Percentiles rank a stretch among this genome's conserved stretches.
phyloP scores from a whole-genome alignment of 139 green algal species.

The Micractinium sp. region DNA sequence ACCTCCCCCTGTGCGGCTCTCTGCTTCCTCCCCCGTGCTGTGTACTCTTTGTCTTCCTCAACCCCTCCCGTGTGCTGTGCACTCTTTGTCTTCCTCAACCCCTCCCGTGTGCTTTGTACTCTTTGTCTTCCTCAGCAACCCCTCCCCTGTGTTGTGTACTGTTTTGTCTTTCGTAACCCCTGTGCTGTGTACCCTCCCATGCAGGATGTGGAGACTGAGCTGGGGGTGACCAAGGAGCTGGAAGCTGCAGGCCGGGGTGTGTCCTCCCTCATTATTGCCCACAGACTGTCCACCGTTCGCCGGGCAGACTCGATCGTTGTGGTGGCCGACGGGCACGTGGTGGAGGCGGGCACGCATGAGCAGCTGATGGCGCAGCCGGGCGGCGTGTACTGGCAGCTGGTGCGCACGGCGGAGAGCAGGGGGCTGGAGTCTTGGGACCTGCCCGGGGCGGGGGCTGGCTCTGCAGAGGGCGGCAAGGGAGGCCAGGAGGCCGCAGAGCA shows the following conservation, averaged over 20 bases:
- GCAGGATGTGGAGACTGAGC: constrained; percentile 57
- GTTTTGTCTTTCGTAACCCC: too few relatives aligned
- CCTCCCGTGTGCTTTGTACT: too few relatives aligned
- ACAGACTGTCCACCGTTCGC: constrained; percentile 76
- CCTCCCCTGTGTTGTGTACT: too few relatives aligned
- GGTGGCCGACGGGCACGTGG: constrained; percentile 57
- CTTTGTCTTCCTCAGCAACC: too few relatives aligned
- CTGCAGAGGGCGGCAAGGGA: background rate
- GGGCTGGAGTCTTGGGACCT: constrained; percentile 5
- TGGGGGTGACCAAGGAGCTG: constrained; percentile 6
- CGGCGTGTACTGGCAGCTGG: constrained; percentile 61
- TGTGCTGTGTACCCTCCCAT: too few relatives aligned
- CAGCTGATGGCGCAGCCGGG: constrained; percentile 53
- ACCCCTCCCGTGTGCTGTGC: too few relatives aligned
- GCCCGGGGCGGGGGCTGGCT: background rate
- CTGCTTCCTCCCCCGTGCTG: too few relatives aligned
- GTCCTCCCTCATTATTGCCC: constrained; percentile 52
- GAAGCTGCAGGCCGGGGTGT: background rate
- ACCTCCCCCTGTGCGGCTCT: too few relatives aligned
- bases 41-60: too few relatives aligned
- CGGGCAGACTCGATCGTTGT: constrained; percentile 81
- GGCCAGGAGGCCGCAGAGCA: background rate
- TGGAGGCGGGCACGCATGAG: constrained; percentile 67
- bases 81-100: too few relatives aligned
- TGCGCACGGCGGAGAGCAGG: constrained; percentile 35